Conservation (phyloP, 495 filamentous ascomycete species). For the Lasiosphaeriaceae sp. region DNA sequence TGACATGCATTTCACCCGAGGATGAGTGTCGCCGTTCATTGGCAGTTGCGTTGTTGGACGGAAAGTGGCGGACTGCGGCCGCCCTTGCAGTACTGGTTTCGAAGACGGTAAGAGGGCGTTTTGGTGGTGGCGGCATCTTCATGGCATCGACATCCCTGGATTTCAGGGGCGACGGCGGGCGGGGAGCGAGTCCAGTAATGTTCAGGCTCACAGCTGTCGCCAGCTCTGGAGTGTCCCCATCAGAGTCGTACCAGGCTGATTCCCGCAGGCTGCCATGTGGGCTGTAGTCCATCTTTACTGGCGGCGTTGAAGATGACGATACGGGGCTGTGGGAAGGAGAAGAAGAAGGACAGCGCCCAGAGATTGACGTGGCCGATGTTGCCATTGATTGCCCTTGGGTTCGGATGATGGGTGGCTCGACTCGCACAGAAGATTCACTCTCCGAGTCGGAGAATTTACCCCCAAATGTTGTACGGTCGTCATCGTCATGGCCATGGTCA, state of each 20-base stretch:
- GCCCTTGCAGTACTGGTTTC: neutral
- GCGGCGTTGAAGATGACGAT: constrained; percentile 12
- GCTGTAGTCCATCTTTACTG: constrained; percentile 3
- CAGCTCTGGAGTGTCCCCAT: constrained; percentile 12
- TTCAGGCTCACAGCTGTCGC: neutral
- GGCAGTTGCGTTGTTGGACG: neutral
- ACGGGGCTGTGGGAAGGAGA: constrained; percentile 16
- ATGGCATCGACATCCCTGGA: neutral
- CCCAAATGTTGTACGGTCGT: neutral
- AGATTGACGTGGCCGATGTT: constrained; percentile 33
- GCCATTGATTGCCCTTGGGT: constrained; percentile 32
- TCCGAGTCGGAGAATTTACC: constrained; percentile 14
- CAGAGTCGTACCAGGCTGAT: constrained; percentile 34
- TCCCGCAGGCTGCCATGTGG: constrained; percentile 8
- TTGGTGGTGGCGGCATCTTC: neutral
- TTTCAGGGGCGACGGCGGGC: neutral
- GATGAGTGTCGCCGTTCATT: constrained; percentile 16
- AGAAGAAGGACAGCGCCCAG: constrained; percentile 27
- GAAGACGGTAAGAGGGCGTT: neutral
- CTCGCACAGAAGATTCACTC: constrained; percentile 25
- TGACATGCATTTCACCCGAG: constrained; percentile 2
- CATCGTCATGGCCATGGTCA: neutral
- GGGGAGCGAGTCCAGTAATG: neutral
- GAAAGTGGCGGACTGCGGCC: neutral
- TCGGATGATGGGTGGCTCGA: constrained; percentile 24